Evolutionary conservation across 2,329 filamentous ascomycete species (phyloP).

Genomic region (Penicillium sp.): DNA sequence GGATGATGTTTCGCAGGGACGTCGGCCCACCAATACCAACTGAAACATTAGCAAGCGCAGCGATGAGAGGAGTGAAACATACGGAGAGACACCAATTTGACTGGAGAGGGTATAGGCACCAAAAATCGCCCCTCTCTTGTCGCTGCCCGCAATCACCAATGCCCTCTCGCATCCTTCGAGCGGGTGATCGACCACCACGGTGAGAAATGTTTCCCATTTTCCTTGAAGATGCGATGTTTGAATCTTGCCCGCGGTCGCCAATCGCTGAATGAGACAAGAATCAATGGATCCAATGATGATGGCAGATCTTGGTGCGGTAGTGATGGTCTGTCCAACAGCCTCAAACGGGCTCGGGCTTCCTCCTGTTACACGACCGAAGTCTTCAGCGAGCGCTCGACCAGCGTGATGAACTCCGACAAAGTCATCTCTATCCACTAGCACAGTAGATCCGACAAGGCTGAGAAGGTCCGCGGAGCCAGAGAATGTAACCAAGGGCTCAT

Average conservation of each 20-base stretch:
- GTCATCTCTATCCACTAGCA: slow-evolving; percentile 8
- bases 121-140: slow-evolving; percentile 68
- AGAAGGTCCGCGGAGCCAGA: background rate
- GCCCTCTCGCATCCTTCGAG: slow-evolving; percentile 58
- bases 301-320: background rate
- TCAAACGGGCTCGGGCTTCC: slow-evolving; percentile 5
- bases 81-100: slow-evolving; percentile 52
- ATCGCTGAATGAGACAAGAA: slow-evolving; percentile 7
- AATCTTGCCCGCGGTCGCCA: slow-evolving; percentile 48
- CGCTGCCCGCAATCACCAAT: slow-evolving; percentile 68
- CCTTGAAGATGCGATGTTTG: slow-evolving; percentile 60
- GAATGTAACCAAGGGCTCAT: slow-evolving; percentile 10
- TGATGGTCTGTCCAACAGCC: background rate
- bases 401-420: slow-evolving; percentile 16
- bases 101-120: slow-evolving; percentile 72
- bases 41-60: background rate
- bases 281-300: slow-evolving; percentile 15
- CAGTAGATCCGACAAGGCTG: slow-evolving; percentile 6
- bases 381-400: slow-evolving; percentile 7
- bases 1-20: slow-evolving; percentile 55
- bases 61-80: background rate
- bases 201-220: slow-evolving; percentile 70
- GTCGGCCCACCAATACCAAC: slow-evolving; percentile 69
- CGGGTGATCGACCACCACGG: slow-evolving; percentile 59
- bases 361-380: slow-evolving; percentile 12